These are phyloP conservation scores for Urochloa ruziziensis DNA, from an alignment of 176 grass and related monocot genomes.

Conservation along the genomic window DNA sequence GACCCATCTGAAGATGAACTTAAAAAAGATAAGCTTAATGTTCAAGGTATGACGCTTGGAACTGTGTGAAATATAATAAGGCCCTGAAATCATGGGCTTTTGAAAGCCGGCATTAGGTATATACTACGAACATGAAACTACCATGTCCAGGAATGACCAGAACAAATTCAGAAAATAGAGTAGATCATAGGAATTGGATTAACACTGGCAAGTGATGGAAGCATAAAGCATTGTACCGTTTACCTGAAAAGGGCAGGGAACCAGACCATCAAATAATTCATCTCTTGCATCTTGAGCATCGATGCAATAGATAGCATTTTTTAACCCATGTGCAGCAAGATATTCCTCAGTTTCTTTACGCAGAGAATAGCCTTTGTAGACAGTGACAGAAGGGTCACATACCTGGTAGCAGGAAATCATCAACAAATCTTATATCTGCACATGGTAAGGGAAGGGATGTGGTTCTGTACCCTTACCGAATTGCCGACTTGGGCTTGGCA, in stretches of 20 bases:
- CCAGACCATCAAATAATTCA: slow-evolving; percentile 62
- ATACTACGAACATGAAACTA: not conserved
- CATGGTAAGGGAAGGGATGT: not conserved
- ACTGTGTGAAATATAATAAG: not conserved
- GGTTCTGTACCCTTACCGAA: slow-evolving; percentile 37
- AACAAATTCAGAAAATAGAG: not conserved
- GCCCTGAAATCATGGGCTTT: not conserved
- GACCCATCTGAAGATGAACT: not conserved
- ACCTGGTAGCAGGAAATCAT: slow-evolving; percentile 26
- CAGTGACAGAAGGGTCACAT: slow-evolving; percentile 56
- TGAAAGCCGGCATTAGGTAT: not conserved
- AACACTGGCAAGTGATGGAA: not conserved
- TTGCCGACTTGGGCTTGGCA: slow-evolving; percentile 78
- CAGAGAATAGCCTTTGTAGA: slow-evolving; percentile 72
- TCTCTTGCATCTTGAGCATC: slow-evolving; percentile 57
- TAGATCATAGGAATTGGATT: not conserved
- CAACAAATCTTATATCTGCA: not conserved
- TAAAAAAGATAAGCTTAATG: not conserved
- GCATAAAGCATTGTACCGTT: not conserved
- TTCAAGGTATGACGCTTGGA: not conserved
- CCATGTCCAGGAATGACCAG: not conserved
- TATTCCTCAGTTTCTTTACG: slow-evolving; percentile 75
- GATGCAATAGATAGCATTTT: slow-evolving; percentile 57
- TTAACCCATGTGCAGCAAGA: slow-evolving; percentile 51
- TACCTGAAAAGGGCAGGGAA: slow-evolving; percentile 81